Conservation (phyloP, 1,139 yeast species). For the Magnusiomyces sp. region DNA sequence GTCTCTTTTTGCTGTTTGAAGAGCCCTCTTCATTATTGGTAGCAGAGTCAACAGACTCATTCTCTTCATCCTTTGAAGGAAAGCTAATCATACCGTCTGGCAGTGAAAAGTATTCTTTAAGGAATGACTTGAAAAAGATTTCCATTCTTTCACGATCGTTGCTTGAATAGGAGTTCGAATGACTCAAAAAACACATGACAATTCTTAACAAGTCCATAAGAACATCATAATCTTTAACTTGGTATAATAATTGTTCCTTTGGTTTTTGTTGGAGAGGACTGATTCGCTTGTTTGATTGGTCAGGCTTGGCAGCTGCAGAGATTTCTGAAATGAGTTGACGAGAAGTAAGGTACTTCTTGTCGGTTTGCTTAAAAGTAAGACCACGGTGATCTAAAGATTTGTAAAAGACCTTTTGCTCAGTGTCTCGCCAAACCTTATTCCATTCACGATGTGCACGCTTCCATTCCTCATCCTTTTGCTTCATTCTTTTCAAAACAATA, state of each 20-base stretch:
- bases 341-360: constrained; percentile 81
- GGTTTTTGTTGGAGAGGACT: constrained; percentile 87
- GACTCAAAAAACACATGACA: constrained; percentile 59
- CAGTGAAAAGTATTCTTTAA: constrained; percentile 60
- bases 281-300: constrained; percentile 69
- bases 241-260: constrained; percentile 67
- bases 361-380: constrained; percentile 90
- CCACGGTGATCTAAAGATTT: constrained; percentile 94
- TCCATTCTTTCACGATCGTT: constrained; percentile 74
- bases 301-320: constrained; percentile 74
- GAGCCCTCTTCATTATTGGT: constrained; percentile 1
- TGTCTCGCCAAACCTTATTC: constrained; percentile 98
- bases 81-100: constrained; percentile 19
- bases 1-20: constrained; percentile 35
- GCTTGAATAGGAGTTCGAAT: constrained; percentile 62
- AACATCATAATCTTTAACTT: constrained; percentile 57
- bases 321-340: constrained; percentile 87
- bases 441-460: constrained; percentile 96
- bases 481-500: constrained; percentile 78
- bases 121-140: constrained; percentile 62
- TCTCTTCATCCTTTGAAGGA: constrained; percentile 20
- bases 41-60: constrained; percentile 15
- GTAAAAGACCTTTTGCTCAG: constrained; percentile 90
- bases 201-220: constrained; percentile 66
- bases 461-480: constrained; percentile 99